Conservation (phyloP, 352 stramenopile species). For the Phytophthora aleatoria region DNA sequence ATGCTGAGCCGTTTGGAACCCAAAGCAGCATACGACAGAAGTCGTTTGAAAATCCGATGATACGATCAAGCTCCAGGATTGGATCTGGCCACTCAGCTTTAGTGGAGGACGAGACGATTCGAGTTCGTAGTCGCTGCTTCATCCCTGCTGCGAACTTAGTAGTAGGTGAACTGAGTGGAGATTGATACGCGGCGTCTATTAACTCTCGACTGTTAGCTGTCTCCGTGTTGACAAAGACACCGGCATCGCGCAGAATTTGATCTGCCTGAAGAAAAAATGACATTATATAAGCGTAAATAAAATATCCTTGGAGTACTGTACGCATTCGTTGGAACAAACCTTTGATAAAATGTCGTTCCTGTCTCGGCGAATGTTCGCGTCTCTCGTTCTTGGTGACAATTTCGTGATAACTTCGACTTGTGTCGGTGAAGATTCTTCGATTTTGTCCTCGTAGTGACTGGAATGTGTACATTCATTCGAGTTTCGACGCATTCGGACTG, state of each 20-base stretch:
- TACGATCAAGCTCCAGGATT: slow-evolving; percentile 57
- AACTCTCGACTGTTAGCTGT: slow-evolving; percentile 15
- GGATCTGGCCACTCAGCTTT: slow-evolving; percentile 66
- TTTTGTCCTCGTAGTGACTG: slow-evolving; percentile 1
- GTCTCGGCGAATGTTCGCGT: slow-evolving; percentile 41
- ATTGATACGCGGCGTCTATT: slow-evolving; percentile 11
- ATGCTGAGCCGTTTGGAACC: slow-evolving; percentile 48
- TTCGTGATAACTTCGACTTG: slow-evolving; percentile 12
- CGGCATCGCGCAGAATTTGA: slow-evolving; percentile 50
- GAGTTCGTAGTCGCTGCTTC: slow-evolving; percentile 17
- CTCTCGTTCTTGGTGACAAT: slow-evolving; percentile 25
- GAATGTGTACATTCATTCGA: slow-evolving; percentile 13
- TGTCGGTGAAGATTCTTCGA: background rate
- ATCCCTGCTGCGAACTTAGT: slow-evolving; percentile 9
- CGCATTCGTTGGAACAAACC: slow-evolving; percentile 20
- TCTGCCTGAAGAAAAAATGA: slow-evolving; percentile 35
- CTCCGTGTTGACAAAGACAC: slow-evolving; percentile 29
- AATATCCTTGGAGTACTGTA: background rate
- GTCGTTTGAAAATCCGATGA: slow-evolving; percentile 67
- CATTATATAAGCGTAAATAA: background rate
- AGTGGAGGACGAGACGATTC: slow-evolving; percentile 35
- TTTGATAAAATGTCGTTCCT: slow-evolving; percentile 42
- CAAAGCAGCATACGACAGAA: slow-evolving; percentile 57
- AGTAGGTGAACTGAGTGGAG: slow-evolving; percentile 9
- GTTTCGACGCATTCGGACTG: slow-evolving; percentile 2